Evolutionary conservation across 495 filamentous ascomycete genomes (phyloP).

Genomic region (Tuber microsphaerosporum): DNA sequence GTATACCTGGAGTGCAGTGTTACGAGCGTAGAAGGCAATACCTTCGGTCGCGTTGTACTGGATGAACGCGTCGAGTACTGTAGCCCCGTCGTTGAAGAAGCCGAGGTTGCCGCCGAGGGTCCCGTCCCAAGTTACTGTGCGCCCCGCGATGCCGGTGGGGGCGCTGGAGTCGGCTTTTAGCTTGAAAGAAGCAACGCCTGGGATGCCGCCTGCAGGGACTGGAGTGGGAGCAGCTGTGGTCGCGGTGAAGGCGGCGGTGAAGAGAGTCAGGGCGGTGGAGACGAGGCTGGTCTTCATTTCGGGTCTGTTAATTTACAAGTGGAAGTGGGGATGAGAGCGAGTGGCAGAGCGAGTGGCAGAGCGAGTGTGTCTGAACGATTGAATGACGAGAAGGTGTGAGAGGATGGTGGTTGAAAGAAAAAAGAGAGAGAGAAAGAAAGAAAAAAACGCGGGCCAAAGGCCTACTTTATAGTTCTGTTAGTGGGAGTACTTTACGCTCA

Average conservation of each 20-base stretch:
- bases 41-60: slow-evolving; percentile 23
- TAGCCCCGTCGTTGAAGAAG: slow-evolving; percentile 13
- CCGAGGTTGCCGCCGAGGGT: slow-evolving; percentile 11
- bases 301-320: not conserved
- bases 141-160: not conserved
- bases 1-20: slow-evolving; percentile 12
- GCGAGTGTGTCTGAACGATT: not conserved
- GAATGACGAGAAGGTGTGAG: not conserved
- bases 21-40: slow-evolving; percentile 22
- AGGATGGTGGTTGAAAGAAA: too few species aligned
- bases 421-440: not conserved
- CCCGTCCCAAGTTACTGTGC: slow-evolving; percentile 10
- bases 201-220: not conserved
- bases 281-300: not conserved
- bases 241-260: not conserved
- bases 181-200: slow-evolving; percentile 1
- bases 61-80: slow-evolving; percentile 16
- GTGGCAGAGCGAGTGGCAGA: not conserved
- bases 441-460: too few species aligned
- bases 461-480: not conserved
- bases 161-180: slow-evolving; percentile 15
- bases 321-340: not conserved
- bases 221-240: not conserved
- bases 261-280: not conserved
- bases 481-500: not conserved